Evolutionary conservation across 345 rosid species (phyloP), one percentile per base, ranked within the genome.

Genomic region (Brassica rapa): DNA sequence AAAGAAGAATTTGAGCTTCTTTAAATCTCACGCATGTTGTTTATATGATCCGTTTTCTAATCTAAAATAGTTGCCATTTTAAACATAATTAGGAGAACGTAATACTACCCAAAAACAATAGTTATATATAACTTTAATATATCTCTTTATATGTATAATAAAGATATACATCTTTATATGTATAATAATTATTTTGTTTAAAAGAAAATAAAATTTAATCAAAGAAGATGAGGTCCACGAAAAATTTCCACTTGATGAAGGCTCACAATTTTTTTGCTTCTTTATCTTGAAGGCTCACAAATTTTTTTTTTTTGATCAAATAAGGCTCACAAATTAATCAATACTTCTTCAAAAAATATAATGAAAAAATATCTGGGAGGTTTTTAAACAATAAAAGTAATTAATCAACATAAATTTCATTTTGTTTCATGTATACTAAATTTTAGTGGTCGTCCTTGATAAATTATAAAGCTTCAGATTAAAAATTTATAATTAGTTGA

Each of bases 221-320:
- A 46, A 73, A 59, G 82, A 79, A 60, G 82, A 23, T 67, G 56
- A 60, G 82, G 77, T 67, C 74, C 82, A 73, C 70, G 61, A 43
- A 61, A 43, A 43, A 43, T 66, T 53, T 66, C 82, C 77, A 72
- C 82, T 78, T 46, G 69, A 23, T 59, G 39, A 25, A 71, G 29
- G 27, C n/a, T 66, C 69, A 65, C 67, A 56, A 41, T 19, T 19
- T 19, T 19, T 19, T 19, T 19, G n/a, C n/a, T n/a, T n/a, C n/a
- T n/a, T n/a, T n/a, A n/a, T n/a, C n/a, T n/a, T 59, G 39, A 25
- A 71, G 29, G 27, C n/a, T 66, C 69, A 65, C 67, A 56, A 41
- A n/a, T n/a, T 19, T 19, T 19, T 19, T 19, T 19, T 19, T 19
- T 19, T 19, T 19, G 21, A 19, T 19, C 21, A 19, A 19, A 19